Evolutionary conservation across 805 yeast species (phyloP), one percentile per base, ranked within the genome.

Genomic region (Monosporozyma aquatica): DNA sequence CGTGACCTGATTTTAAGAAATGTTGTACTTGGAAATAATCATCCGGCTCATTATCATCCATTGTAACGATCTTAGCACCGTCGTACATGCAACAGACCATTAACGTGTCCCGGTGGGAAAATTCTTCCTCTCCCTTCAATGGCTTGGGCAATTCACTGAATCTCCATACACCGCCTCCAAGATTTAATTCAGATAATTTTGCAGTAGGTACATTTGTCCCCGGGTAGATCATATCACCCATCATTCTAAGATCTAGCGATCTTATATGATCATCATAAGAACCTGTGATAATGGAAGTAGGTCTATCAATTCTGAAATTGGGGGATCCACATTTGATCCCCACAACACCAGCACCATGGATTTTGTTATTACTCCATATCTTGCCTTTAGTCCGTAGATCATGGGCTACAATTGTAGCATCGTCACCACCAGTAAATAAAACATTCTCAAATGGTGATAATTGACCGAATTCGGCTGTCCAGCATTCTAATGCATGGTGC

Each of bases 101-200:
- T 0, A 90, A 70, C 33, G 75, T 64, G 43, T 74, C 64, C 26
- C 67, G 68, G 8, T 43, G 29, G n/a, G n/a, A n/a, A 13, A 13
- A 4, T 8, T 23, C 2, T 0, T 49, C 42, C 0, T 78, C 75
- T 15, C 75, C 68, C 35, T 32, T 20, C 23, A 32, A 32, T 17
- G 22, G 13, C 3, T n/a, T 10, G 6, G 35, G 35, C 14, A 32
- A 18, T 2, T 95, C 95, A 6, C 78, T 65, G 44, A 92, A 69
- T 52, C 95, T 68, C 98, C 98, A 90, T 3, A 90, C 97, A 1
- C 98, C 98, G 5, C 98, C 97, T 1, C 87, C 89, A 3, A 92
- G 65, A 37, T 80, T 72, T 23, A 67, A 59, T 34, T 66, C 65
- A 11, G 67, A 60, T 5, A 41, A 23, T n/a, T 58, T 55, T 0